phyloP scores from a whole-genome alignment of 1,284 basidiomycete species.

The Rhodotorula sp. region DNA sequence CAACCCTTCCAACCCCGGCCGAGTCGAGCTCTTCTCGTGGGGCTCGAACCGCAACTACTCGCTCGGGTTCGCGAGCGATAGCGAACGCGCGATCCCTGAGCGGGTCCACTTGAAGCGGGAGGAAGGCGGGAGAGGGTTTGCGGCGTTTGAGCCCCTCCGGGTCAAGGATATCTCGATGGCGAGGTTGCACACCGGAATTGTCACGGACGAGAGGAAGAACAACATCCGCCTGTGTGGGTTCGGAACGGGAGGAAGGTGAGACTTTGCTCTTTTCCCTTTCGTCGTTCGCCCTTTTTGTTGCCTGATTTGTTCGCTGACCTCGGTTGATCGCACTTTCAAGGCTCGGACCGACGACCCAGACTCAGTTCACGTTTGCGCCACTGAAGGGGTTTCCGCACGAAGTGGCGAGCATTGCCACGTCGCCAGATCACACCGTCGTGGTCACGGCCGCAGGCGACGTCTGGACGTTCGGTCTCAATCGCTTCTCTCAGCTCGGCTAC shows the following conservation, averaged over 20 bases:
- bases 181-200: constrained; percentile 73
- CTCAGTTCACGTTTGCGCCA: constrained; percentile 69
- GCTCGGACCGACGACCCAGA: constrained; percentile 73
- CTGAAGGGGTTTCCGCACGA: constrained; percentile 62
- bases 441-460: constrained; percentile 79
- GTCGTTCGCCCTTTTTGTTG: background rate
- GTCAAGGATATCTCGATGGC: constrained; percentile 73
- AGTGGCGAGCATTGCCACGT: constrained; percentile 69
- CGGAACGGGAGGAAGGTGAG: constrained; percentile 68
- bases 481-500: constrained; percentile 87
- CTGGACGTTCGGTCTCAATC: constrained; percentile 85
- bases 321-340: constrained; percentile 52
- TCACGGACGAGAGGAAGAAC: constrained; percentile 70
- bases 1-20: constrained; percentile 31
- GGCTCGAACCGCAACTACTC: constrained; percentile 68
- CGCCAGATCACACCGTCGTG: constrained; percentile 90
- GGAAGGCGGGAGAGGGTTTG: constrained; percentile 46
- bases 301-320: constrained; percentile 1
- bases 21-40: constrained; percentile 77
- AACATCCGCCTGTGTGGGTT: constrained; percentile 84
- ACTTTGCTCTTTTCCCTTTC: constrained; percentile 37
- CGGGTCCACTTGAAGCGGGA: constrained; percentile 61
- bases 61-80: constrained; percentile 76
- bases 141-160: constrained; percentile 61
- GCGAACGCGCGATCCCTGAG: constrained; percentile 79